Percentiles rank a stretch among this genome's conserved stretches.
These are phyloP conservation scores for Scenedesmus sp. DNA, from an alignment of 163 green algal species.

Conservation along the genomic window DNA sequence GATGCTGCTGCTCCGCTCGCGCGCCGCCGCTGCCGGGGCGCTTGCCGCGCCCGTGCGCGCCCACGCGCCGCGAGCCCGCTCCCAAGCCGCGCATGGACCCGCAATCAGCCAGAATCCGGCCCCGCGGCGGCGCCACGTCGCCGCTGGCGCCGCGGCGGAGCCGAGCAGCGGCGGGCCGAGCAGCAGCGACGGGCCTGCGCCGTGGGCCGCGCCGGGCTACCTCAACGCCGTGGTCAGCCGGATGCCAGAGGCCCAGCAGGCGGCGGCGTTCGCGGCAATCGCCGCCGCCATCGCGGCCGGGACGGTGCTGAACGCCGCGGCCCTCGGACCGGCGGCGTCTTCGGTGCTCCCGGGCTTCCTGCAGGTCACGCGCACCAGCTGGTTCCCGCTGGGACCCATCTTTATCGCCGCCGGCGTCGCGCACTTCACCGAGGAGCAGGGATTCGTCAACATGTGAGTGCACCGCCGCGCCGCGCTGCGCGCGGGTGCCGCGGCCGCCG, in stretches of 20 bases:
- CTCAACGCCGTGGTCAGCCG: slow-evolving; percentile 22
- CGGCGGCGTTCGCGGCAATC: slow-evolving; percentile 21
- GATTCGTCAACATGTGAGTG: slow-evolving; percentile 45
- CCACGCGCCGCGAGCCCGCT: too few relatives aligned
- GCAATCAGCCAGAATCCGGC: too few relatives aligned
- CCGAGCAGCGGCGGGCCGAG: background rate
- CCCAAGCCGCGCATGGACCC: too few relatives aligned
- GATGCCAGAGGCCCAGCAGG: slow-evolving; percentile 21
- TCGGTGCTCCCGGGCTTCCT: background rate
- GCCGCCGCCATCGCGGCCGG: slow-evolving; percentile 9
- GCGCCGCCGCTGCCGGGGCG: too few relatives aligned
- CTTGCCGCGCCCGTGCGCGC: too few relatives aligned
- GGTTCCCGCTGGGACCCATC: slow-evolving; percentile 42
- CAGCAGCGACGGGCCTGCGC: background rate
- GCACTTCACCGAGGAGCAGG: slow-evolving; percentile 31
- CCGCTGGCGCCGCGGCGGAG: background rate
- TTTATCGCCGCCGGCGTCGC: slow-evolving; percentile 32
- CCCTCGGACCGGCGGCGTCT: slow-evolving; percentile 13
- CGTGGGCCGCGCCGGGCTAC: slow-evolving; percentile 35
- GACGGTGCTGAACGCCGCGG: background rate
- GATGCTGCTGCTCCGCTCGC: too few relatives aligned
- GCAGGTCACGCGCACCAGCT: slow-evolving; percentile 1
- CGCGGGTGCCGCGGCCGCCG: too few relatives aligned
- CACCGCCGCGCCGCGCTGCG: too few relatives aligned
- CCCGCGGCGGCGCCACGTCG: too few relatives aligned